Conservation (phyloP, 257 asterid genomes). For the Penstemon newberryi region DNA sequence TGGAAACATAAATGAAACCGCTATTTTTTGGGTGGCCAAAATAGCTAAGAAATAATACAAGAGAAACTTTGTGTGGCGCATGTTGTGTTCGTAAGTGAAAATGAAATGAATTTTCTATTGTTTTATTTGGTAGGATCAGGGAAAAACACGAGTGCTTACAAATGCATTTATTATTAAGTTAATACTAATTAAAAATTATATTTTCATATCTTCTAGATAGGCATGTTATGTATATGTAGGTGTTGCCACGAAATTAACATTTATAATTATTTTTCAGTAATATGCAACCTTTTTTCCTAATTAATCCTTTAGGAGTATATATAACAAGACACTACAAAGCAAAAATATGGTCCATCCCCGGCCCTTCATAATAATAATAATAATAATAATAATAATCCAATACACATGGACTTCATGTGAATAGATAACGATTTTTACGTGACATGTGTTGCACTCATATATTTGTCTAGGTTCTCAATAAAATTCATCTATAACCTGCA, state of each 20-base stretch:
- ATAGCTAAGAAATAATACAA: constrained; percentile 8
- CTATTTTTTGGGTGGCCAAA: neutral
- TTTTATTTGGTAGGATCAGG: neutral
- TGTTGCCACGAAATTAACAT: too few relatives aligned
- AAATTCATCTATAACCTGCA: neutral
- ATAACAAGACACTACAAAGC: neutral
- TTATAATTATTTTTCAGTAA: too few relatives aligned
- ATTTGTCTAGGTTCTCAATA: neutral
- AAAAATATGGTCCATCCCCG: neutral
- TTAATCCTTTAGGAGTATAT: too few relatives aligned
- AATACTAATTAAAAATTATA: neutral
- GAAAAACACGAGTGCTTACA: neutral
- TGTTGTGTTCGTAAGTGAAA: neutral
- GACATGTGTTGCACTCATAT: neutral
- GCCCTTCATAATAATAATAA: too few relatives aligned
- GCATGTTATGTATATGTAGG: neutral
- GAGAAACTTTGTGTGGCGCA: constrained; percentile 6
- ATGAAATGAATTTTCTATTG: neutral
- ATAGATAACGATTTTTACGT: neutral
- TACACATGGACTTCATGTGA: neutral
- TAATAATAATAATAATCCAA: too few relatives aligned
- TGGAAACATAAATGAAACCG: neutral
- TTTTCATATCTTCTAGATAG: too few relatives aligned
- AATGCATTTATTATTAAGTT: neutral
- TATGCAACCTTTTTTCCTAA: too few relatives aligned